These are phyloP conservation scores for Candida labiduridarum DNA, from an alignment of 1,139 yeast species.

Conservation along the genomic window DNA sequence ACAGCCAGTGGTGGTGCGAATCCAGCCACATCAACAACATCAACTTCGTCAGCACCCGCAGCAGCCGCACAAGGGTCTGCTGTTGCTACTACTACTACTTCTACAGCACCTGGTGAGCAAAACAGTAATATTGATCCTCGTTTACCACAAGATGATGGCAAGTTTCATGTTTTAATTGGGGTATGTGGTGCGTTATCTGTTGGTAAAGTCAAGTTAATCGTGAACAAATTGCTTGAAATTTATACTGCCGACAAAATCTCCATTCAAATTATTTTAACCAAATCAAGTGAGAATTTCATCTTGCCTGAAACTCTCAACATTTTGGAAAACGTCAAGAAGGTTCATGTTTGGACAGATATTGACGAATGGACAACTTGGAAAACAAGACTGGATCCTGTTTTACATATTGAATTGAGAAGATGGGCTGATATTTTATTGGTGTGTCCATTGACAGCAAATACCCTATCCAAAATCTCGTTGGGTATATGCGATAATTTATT, in stretches of 20 bases:
- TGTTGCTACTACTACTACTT: constrained; percentile 11
- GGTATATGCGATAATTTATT: constrained; percentile 89
- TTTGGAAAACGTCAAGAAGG: constrained; percentile 41
- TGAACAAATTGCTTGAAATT: constrained; percentile 75
- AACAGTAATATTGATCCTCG: constrained; percentile 71
- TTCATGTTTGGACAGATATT: constrained; percentile 81
- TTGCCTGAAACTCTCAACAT: constrained; percentile 53
- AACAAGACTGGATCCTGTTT: constrained; percentile 82
- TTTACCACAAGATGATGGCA: constrained; percentile 89
- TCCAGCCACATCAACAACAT: constrained; percentile 5
- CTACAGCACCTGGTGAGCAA: constrained; percentile 37
- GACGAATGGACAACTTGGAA: constrained; percentile 95
- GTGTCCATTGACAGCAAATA: constrained; percentile 90
- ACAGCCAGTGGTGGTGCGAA: constrained; percentile 7
- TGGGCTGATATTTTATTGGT: constrained; percentile 94
- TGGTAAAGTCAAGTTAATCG: constrained; percentile 71
- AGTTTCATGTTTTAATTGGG: constrained; percentile 81
- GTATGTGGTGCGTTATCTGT: constrained; percentile 90
- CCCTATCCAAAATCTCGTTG: constrained; percentile 83
- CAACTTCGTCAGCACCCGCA: constrained; percentile 12
- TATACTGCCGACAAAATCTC: constrained; percentile 74
- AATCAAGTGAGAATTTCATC: constrained; percentile 81
- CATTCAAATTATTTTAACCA: constrained; percentile 80
- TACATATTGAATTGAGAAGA: constrained; percentile 88
- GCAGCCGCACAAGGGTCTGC: constrained; percentile 3